Evolutionary conservation across 2,329 filamentous ascomycete genomes (phyloP), one percentile per base, ranked within the genome.

Genomic region (Fusarium sp.): DNA sequence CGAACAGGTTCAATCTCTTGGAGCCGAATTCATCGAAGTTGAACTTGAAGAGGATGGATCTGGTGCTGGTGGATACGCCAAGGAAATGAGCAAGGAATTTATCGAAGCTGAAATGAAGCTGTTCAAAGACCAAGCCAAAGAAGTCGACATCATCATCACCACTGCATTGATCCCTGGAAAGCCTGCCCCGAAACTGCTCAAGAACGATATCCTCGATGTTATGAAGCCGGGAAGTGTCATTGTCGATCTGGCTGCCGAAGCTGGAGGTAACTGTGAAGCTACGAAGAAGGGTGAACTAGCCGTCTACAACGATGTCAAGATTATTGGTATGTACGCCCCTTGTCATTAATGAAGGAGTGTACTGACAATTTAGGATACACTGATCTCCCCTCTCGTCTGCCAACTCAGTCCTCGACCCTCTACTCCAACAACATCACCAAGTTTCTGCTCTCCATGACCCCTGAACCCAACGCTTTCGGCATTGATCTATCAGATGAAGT

Each of bases 361-460:
- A 14, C 21, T 83, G 37, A 83, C 75, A 58, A 23, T 10, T 10
- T 2, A 90, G 89, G 92, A 38, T 97, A 97, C 80, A 97, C 94
- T 46, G 94, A 97, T 81, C 86, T 97, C 33, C 94, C 94, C 2
- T 97, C 94, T 37, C 89, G 94, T 49, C 86, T 97, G 4, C 94
- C 94, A 0, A 97, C 94, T 1, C 94, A 97, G 80, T 94, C 94
- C 0, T 97, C 94, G 1, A 97, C 93, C 0, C 84, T 97, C 25
- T 97, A 97, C 82, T 96, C 93, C 5, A 97, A 97, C 86, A 97
- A 97, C 79, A 95, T 97, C 76, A 94, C 92, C 73, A 97, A 97
- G 79, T 92, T 95, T 63, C 84, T 97, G 33, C 86, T 97, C 15
- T 96, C 94, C 0, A 94, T 97, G 86, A 82, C 90, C 3, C 93